phyloP scores from a whole-genome alignment of 2,329 filamentous ascomycete genomes.

The Colletotrichum sp. region DNA sequence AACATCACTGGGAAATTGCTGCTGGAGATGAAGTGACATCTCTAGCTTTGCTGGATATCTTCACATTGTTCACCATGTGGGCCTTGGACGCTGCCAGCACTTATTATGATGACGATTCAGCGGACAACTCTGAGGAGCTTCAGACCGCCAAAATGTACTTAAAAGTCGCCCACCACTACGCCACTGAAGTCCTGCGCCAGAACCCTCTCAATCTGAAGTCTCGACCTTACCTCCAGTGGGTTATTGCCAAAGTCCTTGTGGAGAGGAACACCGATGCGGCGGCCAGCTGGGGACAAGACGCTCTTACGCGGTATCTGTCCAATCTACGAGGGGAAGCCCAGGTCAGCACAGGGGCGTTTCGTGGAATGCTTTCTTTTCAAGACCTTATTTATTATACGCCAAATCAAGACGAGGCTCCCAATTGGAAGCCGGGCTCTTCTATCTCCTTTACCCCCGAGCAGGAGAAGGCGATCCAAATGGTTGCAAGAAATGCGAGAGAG shows the following conservation, averaged over 20 bases:
- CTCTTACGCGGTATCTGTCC: rapidly evolving
- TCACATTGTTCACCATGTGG: background rate
- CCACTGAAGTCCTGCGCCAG: background rate
- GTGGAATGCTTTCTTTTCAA: no score
- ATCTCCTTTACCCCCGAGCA: background rate
- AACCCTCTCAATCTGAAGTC: background rate
- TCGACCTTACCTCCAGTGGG: background rate
- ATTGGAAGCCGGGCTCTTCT: background rate
- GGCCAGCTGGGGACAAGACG: rapidly evolving
- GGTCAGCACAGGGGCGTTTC: rapidly evolving
- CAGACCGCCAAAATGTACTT: background rate
- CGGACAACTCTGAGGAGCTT: background rate
- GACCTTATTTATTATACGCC: no score
- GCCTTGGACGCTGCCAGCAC: background rate
- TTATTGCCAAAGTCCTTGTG: background rate
- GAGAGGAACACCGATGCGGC: background rate
- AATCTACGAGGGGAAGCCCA: background rate
- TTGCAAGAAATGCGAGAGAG: background rate
- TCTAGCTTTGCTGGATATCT: background rate
- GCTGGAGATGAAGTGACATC: background rate
- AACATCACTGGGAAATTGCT: background rate
- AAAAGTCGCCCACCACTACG: background rate
- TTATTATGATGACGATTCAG: no score
- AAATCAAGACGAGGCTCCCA: background rate
- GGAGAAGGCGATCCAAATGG: background rate